Conservation (phyloP, 805 yeast genomes). For the Wickerhamomyces pijperi region DNA sequence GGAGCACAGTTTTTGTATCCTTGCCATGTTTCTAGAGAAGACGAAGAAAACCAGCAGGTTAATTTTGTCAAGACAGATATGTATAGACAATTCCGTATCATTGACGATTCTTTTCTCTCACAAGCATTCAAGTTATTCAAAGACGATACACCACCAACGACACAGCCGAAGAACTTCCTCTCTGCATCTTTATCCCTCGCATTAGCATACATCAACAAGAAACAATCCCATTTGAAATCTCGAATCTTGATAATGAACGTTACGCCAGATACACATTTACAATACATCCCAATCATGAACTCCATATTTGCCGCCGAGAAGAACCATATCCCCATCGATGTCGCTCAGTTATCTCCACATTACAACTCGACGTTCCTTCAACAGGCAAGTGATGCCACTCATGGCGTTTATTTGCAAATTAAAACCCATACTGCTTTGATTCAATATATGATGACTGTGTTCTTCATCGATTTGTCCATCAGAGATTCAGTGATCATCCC, state of each 20-base stretch:
- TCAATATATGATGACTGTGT: conserved; percentile 74
- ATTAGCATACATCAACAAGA: conserved; percentile 64
- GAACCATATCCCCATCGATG: conserved; percentile 80
- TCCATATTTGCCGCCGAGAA: conserved; percentile 93
- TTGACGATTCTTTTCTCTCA: conserved; percentile 62
- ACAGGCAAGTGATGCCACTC: conserved; percentile 92
- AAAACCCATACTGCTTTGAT: conserved; percentile 60
- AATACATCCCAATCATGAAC: conserved; percentile 91
- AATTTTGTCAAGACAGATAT: conserved; percentile 42
- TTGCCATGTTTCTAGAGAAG: no score
- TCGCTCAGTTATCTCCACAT: conserved; percentile 56
- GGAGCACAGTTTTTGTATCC: conserved; percentile 73
- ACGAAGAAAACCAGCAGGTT: conserved; percentile 5
- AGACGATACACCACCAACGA: conserved; percentile 13
- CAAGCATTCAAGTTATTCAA: conserved; percentile 35
- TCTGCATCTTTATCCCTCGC: conserved; percentile 80
- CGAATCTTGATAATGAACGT: conserved; percentile 53
- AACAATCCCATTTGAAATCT: conserved; percentile 40
- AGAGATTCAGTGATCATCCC: conserved; percentile 73
- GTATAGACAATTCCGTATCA: conserved; percentile 75
- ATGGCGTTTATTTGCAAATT: conserved; percentile 73
- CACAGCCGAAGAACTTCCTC: conserved; percentile 36
- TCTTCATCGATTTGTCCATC: conserved; percentile 76
- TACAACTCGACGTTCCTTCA: conserved; percentile 72
- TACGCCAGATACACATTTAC: conserved; percentile 64